phyloP scores from a whole-genome alignment of 345 rosid genomes.

The Microthlaspi erraticum region DNA sequence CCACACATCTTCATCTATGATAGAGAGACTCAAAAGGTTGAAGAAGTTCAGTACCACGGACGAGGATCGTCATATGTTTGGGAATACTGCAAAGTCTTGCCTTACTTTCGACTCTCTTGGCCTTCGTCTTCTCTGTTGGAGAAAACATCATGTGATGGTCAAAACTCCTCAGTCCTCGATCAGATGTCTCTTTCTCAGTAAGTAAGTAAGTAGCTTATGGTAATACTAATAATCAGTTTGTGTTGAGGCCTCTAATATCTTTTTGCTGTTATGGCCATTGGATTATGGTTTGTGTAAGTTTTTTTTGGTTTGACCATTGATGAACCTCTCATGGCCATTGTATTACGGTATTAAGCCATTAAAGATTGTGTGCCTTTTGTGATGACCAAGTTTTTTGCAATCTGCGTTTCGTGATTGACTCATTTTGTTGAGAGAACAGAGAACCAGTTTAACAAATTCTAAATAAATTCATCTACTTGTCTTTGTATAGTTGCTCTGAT shows the following conservation, averaged over 20 bases:
- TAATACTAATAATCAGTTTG: conserved; percentile 1
- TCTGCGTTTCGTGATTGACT: conserved; percentile 6
- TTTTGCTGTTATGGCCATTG: conserved; percentile 18
- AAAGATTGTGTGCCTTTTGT: conserved; percentile 21
- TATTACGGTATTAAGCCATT: neutral
- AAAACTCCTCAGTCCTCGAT: conserved; percentile 15
- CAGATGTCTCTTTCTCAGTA: neutral
- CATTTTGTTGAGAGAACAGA: neutral
- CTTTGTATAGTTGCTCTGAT: no score
- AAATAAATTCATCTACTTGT: neutral
- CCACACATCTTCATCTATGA: conserved; percentile 47
- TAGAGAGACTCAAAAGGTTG: conserved; percentile 35
- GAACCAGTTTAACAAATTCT: neutral
- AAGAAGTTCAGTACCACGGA: conserved; percentile 57
- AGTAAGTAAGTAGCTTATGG: conserved; percentile 26
- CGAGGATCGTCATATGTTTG: conserved; percentile 51
- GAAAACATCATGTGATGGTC: conserved; percentile 4
- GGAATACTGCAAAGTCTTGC: conserved; percentile 60
- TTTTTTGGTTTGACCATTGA: conserved; percentile 24
- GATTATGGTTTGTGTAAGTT: conserved; percentile 25
- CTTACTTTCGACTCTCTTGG: conserved; percentile 62
- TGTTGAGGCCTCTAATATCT: conserved; percentile 9
- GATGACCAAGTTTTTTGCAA: neutral
- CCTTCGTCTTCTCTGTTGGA: conserved; percentile 48
- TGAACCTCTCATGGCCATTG: conserved; percentile 25